phyloP scores from a whole-genome alignment of 2,329 filamentous ascomycete species.

The Trichoderma sp. region DNA sequence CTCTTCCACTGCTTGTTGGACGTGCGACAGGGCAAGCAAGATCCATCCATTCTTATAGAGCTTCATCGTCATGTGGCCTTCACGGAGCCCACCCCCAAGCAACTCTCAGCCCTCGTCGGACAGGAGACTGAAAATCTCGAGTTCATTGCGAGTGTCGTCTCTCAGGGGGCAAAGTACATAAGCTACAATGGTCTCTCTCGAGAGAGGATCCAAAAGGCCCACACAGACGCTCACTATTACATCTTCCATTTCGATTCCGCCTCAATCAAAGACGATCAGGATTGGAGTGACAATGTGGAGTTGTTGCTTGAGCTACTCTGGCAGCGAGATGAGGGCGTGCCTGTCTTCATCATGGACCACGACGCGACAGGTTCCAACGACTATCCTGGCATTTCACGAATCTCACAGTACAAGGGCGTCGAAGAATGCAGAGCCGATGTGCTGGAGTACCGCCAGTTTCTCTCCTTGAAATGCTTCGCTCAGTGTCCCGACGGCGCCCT shows the following conservation, averaged over 20 bases:
- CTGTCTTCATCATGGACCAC: constrained; percentile 31
- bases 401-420: neutral
- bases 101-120: neutral
- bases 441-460: neutral
- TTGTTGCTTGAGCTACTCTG: constrained; percentile 24
- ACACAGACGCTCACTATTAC: neutral
- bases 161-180: constrained; percentile 29
- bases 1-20: neutral
- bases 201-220: neutral
- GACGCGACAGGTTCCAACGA: constrained; percentile 8
- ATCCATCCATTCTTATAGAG: neutral
- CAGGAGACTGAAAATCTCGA: constrained; percentile 30
- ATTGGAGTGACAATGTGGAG: constrained; percentile 11
- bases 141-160: constrained; percentile 10
- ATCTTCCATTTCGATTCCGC: constrained; percentile 25
- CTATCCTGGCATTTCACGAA: neutral
- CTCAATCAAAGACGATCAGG: neutral
- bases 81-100: neutral
- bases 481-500: neutral
- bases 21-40: neutral
- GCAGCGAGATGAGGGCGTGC: neutral
- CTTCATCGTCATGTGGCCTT: neutral
- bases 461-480: constrained; percentile 21
- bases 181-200: constrained; percentile 29
- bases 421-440: neutral